phyloP scores from a whole-genome alignment of 1,284 basidiomycete genomes.

The Rhodotorula sp. region DNA sequence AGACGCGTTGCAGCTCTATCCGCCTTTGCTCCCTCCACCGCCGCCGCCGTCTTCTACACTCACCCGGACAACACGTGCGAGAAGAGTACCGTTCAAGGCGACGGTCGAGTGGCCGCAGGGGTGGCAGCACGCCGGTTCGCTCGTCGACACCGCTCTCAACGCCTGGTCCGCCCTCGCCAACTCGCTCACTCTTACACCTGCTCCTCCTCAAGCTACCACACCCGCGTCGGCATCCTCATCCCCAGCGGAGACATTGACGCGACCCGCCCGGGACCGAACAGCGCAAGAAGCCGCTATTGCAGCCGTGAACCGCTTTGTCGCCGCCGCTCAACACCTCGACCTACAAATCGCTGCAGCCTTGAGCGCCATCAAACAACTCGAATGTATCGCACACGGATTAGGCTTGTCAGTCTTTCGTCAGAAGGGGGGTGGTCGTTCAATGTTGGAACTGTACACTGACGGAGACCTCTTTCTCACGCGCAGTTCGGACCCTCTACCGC shows the following conservation, averaged over 20 bases:
- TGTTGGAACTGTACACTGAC: too few species aligned
- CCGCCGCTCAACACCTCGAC: constrained; percentile 22
- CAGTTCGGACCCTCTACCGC: constrained; percentile 32
- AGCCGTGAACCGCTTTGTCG: constrained; percentile 9
- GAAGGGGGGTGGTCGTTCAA: too few species aligned
- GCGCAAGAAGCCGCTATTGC: neutral
- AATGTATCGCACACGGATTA: constrained; percentile 25
- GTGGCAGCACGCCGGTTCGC: constrained; percentile 18
- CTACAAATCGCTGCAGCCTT: constrained; percentile 11
- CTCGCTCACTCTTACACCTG: neutral
- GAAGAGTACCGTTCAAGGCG: too few species aligned
- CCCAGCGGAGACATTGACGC: too few species aligned
- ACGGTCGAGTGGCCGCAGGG: constrained; percentile 13
- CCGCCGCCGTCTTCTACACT: too few species aligned
- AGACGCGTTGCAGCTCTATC: constrained; percentile 32
- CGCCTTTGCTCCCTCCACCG: neutral
- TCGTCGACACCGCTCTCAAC: neutral
- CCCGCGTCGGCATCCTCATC: neutral
- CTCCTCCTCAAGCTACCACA: neutral
- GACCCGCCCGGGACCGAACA: neutral
- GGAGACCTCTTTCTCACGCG: neutral
- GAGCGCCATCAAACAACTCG: constrained; percentile 21
- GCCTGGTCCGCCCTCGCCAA: constrained; percentile 2
- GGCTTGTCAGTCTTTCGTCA: constrained; percentile 19
- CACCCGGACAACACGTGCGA: neutral